A percentile compares a stretch with the other conserved stretches of the same genome.
Evolutionary conservation across 768 basidiomycete genomes (phyloP).

Genomic region (Rhizopogon vulgaris): DNA sequence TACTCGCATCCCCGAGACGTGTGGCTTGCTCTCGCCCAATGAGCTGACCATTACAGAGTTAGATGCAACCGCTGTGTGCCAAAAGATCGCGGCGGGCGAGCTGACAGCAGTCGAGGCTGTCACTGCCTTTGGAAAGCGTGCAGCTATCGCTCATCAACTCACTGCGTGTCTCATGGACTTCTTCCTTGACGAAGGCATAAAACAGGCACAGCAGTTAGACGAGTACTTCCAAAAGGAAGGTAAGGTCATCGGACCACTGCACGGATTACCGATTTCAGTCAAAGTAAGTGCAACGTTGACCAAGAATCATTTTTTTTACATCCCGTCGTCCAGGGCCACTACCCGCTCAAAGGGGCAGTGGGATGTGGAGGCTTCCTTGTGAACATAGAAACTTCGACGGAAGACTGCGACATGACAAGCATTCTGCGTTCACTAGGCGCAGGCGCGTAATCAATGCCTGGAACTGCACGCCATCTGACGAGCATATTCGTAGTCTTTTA

Average conservation of each 20-base stretch:
- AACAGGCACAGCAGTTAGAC: constrained; percentile 36
- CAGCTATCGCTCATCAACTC: constrained; percentile 46
- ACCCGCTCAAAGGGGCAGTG: constrained; percentile 34
- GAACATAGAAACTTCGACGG: constrained; percentile 15
- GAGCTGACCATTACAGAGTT: constrained; percentile 30
- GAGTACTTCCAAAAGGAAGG: constrained; percentile 31
- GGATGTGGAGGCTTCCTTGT: constrained; percentile 29
- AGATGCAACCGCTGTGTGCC: constrained; percentile 29
- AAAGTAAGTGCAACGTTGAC: constrained; percentile 24
- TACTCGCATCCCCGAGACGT: constrained; percentile 24
- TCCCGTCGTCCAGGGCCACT: constrained; percentile 26
- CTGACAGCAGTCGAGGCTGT: constrained; percentile 34
- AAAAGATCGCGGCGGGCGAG: constrained; percentile 21
- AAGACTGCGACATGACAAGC: constrained; percentile 25
- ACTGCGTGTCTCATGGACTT: constrained; percentile 34
- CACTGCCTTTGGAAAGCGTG: constrained; percentile 41
- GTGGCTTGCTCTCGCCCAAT: constrained; percentile 23
- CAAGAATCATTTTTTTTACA: neutral
- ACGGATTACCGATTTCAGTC: constrained; percentile 34
- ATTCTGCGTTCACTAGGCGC: constrained; percentile 37
- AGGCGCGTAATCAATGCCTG: constrained; percentile 16
- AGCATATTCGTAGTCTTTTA: constrained; percentile 29
- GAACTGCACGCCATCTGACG: constrained; percentile 2
- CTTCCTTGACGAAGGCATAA: constrained; percentile 37
- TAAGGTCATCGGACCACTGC: constrained; percentile 36